Evolutionary conservation across 345 rosid genomes (phyloP), one percentile per base, ranked within the genome.

Genomic region (Rhodomyrtus tomentosa): DNA sequence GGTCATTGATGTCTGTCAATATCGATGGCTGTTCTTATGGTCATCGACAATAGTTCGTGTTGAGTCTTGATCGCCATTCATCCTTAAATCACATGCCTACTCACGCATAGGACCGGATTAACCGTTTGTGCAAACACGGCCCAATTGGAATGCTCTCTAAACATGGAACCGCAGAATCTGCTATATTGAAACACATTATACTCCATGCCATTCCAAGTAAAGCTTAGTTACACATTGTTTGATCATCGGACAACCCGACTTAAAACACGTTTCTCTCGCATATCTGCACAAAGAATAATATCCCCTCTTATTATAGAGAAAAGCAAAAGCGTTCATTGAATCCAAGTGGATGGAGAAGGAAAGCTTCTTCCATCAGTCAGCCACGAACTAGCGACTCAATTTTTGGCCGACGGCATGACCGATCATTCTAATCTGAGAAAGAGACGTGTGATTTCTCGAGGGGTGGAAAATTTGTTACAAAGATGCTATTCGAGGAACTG

Each of bases 401-500:
- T 68, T 38, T 32, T 24, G 6, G 76, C 18, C 42, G 10, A 62
- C 40, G 4, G 42, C 9, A 32, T 62, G 76, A 68, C 76, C 12
- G 40, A 68, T 36, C 42, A 68, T 16, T 32, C 24, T 68, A 32
- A 68, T 18, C 24, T 68, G 25, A 36, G 76, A 68, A 68, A 32
- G 76, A 18, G 45, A 36, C 45, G 18, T 2, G 45, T 18, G 11
- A 68, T 32, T 68, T 55, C 58, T 55, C 12, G 13, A 36, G 6
- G 24, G 76, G 13, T 18, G 76, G 45, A 68, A 68, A 68, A 68
- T 68, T 36, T 18, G 76, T 68, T 68, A 4, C 45, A 38, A 68
- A 68, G 84, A 84, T 72, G 72, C 87, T 84, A 89, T 83, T 95
- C 98, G n/a, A 95, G 92, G 88, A 89, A 89, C 82, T 82, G 86